A percentile compares a stretch with the other conserved stretches of the same genome.
phyloP scores from a whole-genome alignment of 441 rosid genomes.

The Sinapis alba region DNA sequence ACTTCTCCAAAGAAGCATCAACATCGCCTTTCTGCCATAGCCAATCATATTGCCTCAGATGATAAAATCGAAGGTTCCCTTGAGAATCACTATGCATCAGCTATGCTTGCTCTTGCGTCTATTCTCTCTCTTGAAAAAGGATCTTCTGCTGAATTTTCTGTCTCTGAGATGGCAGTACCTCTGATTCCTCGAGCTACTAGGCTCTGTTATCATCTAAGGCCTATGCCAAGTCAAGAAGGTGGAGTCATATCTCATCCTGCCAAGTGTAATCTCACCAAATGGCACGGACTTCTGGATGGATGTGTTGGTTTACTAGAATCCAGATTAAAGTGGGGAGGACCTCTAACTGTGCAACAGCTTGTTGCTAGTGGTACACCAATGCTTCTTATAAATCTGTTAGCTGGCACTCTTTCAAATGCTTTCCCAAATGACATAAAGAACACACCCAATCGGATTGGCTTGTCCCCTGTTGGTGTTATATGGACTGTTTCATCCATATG shows the following conservation, averaged over 20 bases:
- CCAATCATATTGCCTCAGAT: conserved; percentile 70
- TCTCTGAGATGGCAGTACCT: conserved; percentile 79
- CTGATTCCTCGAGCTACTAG: conserved; percentile 87
- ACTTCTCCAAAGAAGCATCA: conserved; percentile 81
- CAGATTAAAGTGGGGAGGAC: conserved; percentile 87
- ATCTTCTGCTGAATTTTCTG: conserved; percentile 65
- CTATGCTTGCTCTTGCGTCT: conserved; percentile 94
- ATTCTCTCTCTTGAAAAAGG: conserved; percentile 90
- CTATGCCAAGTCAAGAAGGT: conserved; percentile 48
- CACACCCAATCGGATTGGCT: conserved; percentile 51
- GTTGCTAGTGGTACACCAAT: conserved; percentile 83
- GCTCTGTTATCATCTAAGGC: conserved; percentile 77
- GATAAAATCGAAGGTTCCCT: conserved; percentile 60
- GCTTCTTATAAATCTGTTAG: conserved; percentile 73
- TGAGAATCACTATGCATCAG: conserved; percentile 78
- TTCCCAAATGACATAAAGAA: conserved; percentile 49
- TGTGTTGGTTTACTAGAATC: conserved; percentile 92
- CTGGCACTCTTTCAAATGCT: conserved; percentile 44
- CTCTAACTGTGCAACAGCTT: conserved; percentile 78
- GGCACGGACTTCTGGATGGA: conserved; percentile 95
- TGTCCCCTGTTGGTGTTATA: conserved; percentile 87
- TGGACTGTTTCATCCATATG: conserved; percentile 88
- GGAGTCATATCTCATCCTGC: conserved; percentile 37
- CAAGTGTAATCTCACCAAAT: conserved; percentile 58
- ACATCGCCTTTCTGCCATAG: conserved; percentile 79